phyloP scores from a whole-genome alignment of 768 basidiomycete genomes.

The Mrakia hoshinonis region DNA sequence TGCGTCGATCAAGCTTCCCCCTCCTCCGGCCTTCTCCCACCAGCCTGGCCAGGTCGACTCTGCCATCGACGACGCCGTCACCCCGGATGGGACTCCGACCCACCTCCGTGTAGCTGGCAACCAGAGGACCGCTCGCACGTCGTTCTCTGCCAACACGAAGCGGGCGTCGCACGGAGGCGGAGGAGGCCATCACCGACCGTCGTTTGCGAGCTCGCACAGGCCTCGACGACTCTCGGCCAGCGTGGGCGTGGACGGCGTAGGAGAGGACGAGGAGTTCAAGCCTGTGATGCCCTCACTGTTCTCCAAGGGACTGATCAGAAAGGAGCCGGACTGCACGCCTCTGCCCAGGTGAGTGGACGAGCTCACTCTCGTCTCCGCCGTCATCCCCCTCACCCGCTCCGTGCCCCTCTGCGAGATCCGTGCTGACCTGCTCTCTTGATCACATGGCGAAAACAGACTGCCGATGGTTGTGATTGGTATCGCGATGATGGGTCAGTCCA shows the following conservation, averaged over 20 bases:
- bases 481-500: slow-evolving; percentile 87
- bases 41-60: too few relatives aligned
- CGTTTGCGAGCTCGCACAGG: background rate
- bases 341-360: slow-evolving; percentile 15
- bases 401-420: background rate
- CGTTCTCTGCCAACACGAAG: slow-evolving; percentile 9
- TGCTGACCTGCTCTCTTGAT: background rate
- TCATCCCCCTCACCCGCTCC: too few relatives aligned
- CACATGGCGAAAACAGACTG: slow-evolving; percentile 38
- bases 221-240: background rate
- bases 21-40: background rate
- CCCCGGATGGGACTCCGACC: background rate
- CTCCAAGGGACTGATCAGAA: slow-evolving; percentile 22
- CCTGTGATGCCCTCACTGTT: slow-evolving; percentile 22
- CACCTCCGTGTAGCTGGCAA: background rate
- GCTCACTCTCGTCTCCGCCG: background rate
- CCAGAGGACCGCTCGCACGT: background rate
- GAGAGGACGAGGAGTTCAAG: slow-evolving; percentile 12
- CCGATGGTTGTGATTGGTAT: slow-evolving; percentile 91
- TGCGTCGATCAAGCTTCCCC: slow-evolving; percentile 2
- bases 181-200: slow-evolving; percentile 2
- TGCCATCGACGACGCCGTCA: slow-evolving; percentile 5
- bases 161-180: background rate
- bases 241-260: background rate
- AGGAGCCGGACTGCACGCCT: slow-evolving; percentile 26